Percentiles rank a stretch among this genome's conserved stretches.
Evolutionary conservation across 2,329 filamentous ascomycete species (phyloP).

Genomic region (Dryadomyces quercivorus): DNA sequence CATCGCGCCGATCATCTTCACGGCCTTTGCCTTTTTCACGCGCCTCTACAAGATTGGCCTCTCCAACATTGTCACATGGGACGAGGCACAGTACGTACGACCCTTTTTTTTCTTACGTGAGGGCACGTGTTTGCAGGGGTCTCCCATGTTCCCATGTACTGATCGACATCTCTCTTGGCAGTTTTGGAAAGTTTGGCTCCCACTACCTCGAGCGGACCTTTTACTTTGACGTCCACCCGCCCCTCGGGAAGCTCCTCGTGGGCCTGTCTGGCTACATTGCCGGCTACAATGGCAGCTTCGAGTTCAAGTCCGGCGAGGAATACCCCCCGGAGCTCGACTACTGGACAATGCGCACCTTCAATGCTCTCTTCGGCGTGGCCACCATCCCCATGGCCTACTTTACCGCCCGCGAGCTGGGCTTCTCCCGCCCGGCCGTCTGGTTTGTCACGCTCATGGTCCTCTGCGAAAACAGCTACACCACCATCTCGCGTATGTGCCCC

Average conservation of each 20-base stretch:
- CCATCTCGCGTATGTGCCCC: slow-evolving; percentile 59
- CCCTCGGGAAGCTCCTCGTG: slow-evolving; percentile 96
- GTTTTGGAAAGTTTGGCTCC: slow-evolving; percentile 94
- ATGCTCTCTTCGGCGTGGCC: slow-evolving; percentile 83
- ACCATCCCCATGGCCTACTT: slow-evolving; percentile 92
- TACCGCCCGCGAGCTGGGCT: slow-evolving; percentile 81
- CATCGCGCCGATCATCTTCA: slow-evolving; percentile 49
- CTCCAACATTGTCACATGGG: slow-evolving; percentile 55
- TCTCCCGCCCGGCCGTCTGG: slow-evolving; percentile 82
- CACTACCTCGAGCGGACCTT: slow-evolving; percentile 99
- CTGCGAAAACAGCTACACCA: slow-evolving; percentile 98
- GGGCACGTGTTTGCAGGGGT: background rate
- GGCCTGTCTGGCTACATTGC: slow-evolving; percentile 91
- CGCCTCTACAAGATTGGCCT: slow-evolving; percentile 58
- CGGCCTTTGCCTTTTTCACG: slow-evolving; percentile 51
- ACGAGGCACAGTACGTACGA: slow-evolving; percentile 48
- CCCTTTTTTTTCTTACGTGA: background rate
- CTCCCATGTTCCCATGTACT: background rate
- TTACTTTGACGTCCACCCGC: slow-evolving; percentile 84
- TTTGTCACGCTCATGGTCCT: slow-evolving; percentile 92
- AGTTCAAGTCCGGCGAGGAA: slow-evolving; percentile 96
- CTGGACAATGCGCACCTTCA: slow-evolving; percentile 97
- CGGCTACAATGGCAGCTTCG: slow-evolving; percentile 97
- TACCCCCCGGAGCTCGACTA: slow-evolving; percentile 93
- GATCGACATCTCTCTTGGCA: slow-evolving; percentile 21